phyloP scores from a whole-genome alignment of 1,139 yeast genomes.

The Citeromyces siamensis region DNA sequence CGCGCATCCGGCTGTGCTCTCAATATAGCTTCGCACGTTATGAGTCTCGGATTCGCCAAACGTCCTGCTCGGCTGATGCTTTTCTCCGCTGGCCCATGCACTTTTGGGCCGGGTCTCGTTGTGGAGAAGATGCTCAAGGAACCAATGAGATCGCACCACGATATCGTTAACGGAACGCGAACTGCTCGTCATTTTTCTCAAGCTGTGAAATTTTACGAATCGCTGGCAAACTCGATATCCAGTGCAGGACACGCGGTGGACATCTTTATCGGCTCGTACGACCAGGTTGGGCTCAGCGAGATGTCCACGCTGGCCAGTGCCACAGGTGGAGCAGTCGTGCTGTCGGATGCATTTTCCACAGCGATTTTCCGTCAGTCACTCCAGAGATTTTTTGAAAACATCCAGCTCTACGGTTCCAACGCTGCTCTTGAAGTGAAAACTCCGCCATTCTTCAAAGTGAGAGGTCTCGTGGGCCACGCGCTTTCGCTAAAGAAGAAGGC shows the following conservation, averaged over 20 bases:
- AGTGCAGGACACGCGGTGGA: slow-evolving; percentile 41
- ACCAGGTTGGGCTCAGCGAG: slow-evolving; percentile 54
- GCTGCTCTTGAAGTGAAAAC: slow-evolving; percentile 46
- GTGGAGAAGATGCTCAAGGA: slow-evolving; percentile 36
- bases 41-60: slow-evolving; percentile 31
- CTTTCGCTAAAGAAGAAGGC: slow-evolving; percentile 19
- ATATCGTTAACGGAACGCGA: slow-evolving; percentile 29
- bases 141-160: slow-evolving; percentile 49
- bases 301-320: slow-evolving; percentile 46
- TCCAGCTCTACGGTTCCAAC: slow-evolving; percentile 38
- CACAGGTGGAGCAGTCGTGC: slow-evolving; percentile 51
- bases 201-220: slow-evolving; percentile 30
- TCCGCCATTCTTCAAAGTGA: slow-evolving; percentile 31
- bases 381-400: slow-evolving; percentile 32
- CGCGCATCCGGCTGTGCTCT: slow-evolving; percentile 61
- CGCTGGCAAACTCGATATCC: slow-evolving; percentile 26
- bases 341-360: slow-evolving; percentile 53
- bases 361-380: slow-evolving; percentile 57
- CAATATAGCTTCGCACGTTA: slow-evolving; percentile 41
- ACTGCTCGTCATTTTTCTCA: slow-evolving; percentile 17
- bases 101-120: slow-evolving; percentile 43
- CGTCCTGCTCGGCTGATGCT: slow-evolving; percentile 51
- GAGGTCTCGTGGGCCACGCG: slow-evolving; percentile 52
- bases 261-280: slow-evolving; percentile 51
- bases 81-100: slow-evolving; percentile 49